These are phyloP conservation scores for Neonectria coccinea DNA, from an alignment of 2,329 filamentous ascomycete genomes.

Conservation along the genomic window DNA sequence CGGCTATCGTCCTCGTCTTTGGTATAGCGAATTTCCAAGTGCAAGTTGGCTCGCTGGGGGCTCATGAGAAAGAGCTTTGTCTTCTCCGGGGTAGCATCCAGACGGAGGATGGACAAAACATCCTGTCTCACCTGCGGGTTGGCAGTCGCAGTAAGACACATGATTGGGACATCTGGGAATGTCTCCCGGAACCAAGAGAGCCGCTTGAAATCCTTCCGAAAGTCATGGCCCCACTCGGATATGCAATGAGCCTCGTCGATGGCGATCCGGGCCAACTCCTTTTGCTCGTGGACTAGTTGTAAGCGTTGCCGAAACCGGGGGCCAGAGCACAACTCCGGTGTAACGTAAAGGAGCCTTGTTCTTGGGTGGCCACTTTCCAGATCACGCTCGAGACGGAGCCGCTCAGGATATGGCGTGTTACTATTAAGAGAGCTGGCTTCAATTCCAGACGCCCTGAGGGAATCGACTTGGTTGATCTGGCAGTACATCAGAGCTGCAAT, in stretches of 20 bases:
- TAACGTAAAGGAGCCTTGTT: conserved; percentile 89
- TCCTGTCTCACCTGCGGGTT: conserved; percentile 85
- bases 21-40: conserved; percentile 90
- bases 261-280: conserved; percentile 86
- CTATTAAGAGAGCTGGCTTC: conserved; percentile 89
- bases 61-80: conserved; percentile 85
- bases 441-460: conserved; percentile 79
- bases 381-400: conserved; percentile 78
- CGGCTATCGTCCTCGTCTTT: conserved; percentile 79
- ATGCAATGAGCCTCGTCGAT: conserved; percentile 98
- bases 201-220: conserved; percentile 90
- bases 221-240: conserved; percentile 98
- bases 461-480: conserved; percentile 91
- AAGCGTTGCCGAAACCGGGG: conserved; percentile 82
- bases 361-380: conserved; percentile 88
- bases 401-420: conserved; percentile 75
- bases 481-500: conserved; percentile 25
- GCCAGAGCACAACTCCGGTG: conserved; percentile 86
- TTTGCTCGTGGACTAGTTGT: conserved; percentile 79
- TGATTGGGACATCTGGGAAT: conserved; percentile 88
- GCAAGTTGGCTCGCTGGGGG: conserved; percentile 85
- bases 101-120: conserved; percentile 79
- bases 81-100: conserved; percentile 69
- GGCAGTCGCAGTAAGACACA: conserved; percentile 92
- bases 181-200: conserved; percentile 86